Evolutionary conservation across 1,139 yeast species (phyloP), one percentile per base, ranked within the genome.

Genomic region (Sugiyamaella neomexicana): DNA sequence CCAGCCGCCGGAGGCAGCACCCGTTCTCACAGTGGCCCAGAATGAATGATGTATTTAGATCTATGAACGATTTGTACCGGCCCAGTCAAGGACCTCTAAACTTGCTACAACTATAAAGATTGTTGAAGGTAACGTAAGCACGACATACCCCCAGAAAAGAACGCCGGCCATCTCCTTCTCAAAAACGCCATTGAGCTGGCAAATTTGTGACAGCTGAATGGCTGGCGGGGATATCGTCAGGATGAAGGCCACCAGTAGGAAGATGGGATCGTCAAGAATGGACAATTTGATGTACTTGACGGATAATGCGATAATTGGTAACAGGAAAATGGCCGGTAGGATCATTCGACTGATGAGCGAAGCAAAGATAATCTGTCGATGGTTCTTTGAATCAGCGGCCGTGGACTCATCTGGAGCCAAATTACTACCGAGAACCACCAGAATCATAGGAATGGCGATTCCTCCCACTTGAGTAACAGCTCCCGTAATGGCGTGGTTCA

Each of bases 81-180:
- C 72, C 79, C 79, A 75, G 15, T 83, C 79, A 61, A 86, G 73
- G 15, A 85, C 89, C 65, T 83, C 82, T 61, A 86, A 76, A 60
- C 88, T 79, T 17, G 83, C 69, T 12, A 85, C 89, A 27, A 86
- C 93, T 62, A 86, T 84, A 53, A 79, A 69, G 46, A 86, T 85
- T 2, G 93, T 85, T n/a, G 86, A 81, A 0, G 95, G 95, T 46
- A 87, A 75, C 1, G 95, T 85, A 58, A 87, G 75, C 9, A 87
- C 78, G 23, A 81, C 93, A 63, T 87, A 87, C 5, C 95, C 95
- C 88, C 95, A 87, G 65, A 88, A 87, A 58, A 88, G 75, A n/a
- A 87, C 91, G 2, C 90, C 87, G 0, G 90, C 83, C 93, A 88
- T 88, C 68, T 88, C 96, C 65, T 80, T 78, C 65, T 88, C 93